Percentiles rank a stretch among this genome's conserved stretches.
These are phyloP conservation scores for Cordyceps javanica DNA, from an alignment of 2,329 filamentous ascomycete species.

Conservation along the genomic window DNA sequence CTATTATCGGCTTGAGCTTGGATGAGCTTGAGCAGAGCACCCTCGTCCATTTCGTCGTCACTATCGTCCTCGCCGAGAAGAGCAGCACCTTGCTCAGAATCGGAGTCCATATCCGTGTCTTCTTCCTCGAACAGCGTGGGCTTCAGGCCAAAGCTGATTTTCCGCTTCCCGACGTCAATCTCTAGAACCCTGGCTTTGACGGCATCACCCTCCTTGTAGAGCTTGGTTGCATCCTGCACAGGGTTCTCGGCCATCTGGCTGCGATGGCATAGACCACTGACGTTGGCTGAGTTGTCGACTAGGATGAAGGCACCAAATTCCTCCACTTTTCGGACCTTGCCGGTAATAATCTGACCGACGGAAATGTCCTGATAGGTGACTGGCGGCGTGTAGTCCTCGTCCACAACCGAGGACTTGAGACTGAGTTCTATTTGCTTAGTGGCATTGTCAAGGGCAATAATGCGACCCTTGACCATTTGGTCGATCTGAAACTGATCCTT, in stretches of 20 bases:
- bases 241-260: constrained; percentile 83
- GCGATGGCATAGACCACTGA: constrained; percentile 89
- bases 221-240: constrained; percentile 76
- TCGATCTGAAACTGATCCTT: constrained; percentile 82
- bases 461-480: constrained; percentile 82
- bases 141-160: constrained; percentile 86
- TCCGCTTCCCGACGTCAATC: constrained; percentile 66
- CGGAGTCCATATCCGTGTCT: constrained; percentile 44
- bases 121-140: constrained; percentile 78
- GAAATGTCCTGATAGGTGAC: constrained; percentile 72
- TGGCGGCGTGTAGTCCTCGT: constrained; percentile 69
- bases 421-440: constrained; percentile 75
- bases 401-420: constrained; percentile 77
- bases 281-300: constrained; percentile 76
- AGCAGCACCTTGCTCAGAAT: constrained; percentile 41
- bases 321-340: constrained; percentile 87
- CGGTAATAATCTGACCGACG: constrained; percentile 75
- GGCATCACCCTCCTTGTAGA: constrained; percentile 85
- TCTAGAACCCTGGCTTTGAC: constrained; percentile 88
- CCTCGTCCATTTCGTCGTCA: constrained; percentile 44
- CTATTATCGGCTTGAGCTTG: constrained; percentile 39
- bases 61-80: constrained; percentile 38
- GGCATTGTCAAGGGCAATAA: constrained; percentile 63
- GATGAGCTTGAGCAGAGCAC: constrained; percentile 36
- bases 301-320: constrained; percentile 94